Evolutionary conservation across 805 yeast species (phyloP).

Genomic region (Lipomyces starkeyi): DNA sequence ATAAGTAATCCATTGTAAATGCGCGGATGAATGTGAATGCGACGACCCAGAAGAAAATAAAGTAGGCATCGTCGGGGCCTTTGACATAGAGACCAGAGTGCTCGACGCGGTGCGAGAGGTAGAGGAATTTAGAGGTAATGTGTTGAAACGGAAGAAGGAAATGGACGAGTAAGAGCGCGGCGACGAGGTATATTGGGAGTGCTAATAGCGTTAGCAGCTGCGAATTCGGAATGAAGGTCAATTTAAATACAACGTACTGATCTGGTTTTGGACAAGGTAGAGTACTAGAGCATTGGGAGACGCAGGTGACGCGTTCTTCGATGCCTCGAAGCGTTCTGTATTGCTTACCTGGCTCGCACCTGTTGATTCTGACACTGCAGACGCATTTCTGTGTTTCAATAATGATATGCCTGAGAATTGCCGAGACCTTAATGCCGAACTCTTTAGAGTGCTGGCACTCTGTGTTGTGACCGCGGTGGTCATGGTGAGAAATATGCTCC

Average conservation of each 20-base stretch:
- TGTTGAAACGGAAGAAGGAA: slow-evolving; percentile 40
- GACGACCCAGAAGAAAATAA: slow-evolving; percentile 62
- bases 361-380: not conserved
- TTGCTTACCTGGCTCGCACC: not conserved
- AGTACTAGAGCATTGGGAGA: slow-evolving; percentile 13
- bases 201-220: slow-evolving; percentile 13
- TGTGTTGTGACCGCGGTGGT: not conserved
- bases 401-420: not conserved
- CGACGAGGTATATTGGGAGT: slow-evolving; percentile 24
- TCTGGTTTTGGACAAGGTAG: slow-evolving; percentile 27
- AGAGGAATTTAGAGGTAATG: slow-evolving; percentile 45
- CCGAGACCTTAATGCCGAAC: not conserved
- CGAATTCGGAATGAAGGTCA: not conserved
- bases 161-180: slow-evolving; percentile 18
- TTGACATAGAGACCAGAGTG: slow-evolving; percentile 32
- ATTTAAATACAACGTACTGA: slow-evolving; percentile 12
- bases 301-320: slow-evolving; percentile 10
- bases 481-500: not conserved
- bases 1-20: slow-evolving; percentile 60
- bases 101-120: slow-evolving; percentile 47
- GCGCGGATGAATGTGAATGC: slow-evolving; percentile 64
- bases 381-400: not conserved
- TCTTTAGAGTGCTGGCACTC: slow-evolving; percentile 1
- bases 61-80: slow-evolving; percentile 37
- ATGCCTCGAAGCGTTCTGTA: not conserved